Evolutionary conservation across 805 yeast genomes (phyloP).

Genomic region (Kodamaea laetipori): DNA sequence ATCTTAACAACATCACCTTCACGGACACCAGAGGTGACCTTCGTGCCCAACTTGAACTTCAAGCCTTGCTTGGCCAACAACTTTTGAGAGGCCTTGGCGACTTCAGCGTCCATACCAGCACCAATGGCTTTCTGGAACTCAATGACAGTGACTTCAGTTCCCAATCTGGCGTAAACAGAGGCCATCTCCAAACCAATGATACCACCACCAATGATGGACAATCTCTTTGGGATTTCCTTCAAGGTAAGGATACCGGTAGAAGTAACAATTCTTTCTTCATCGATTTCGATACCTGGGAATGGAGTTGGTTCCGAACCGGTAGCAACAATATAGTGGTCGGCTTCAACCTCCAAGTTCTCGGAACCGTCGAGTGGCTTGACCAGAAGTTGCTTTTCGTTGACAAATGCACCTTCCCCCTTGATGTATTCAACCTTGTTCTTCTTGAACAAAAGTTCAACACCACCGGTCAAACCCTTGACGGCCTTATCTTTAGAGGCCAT

Average conservation of each 20-base stretch:
- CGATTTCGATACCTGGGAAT: constrained; percentile 96
- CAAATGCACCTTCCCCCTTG: constrained; percentile 90
- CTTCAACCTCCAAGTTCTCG: constrained; percentile 69
- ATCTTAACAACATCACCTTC: constrained; percentile 86
- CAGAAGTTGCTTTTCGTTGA: constrained; percentile 73
- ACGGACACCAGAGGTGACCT: constrained; percentile 84
- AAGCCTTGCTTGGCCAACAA: constrained; percentile 92
- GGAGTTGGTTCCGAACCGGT: constrained; percentile 99
- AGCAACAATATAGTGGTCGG: constrained; percentile 90
- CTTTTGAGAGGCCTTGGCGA: constrained; percentile 86
- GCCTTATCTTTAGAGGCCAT: constrained; percentile 92
- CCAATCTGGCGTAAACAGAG: constrained; percentile 93
- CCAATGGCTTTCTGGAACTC: constrained; percentile 92
- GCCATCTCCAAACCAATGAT: constrained; percentile 99
- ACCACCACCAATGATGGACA: constrained; percentile 98
- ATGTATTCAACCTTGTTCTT: constrained; percentile 92
- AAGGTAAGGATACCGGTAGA: constrained; percentile 90
- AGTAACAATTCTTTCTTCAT: constrained; percentile 94
- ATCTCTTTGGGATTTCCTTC: constrained; percentile 86
- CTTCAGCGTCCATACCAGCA: constrained; percentile 98
- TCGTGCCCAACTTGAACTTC: constrained; percentile 88
- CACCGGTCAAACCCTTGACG: constrained; percentile 87
- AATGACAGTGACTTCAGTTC: constrained; percentile 90
- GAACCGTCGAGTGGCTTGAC: constrained; percentile 86
- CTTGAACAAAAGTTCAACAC: constrained; percentile 93